phyloP scores from a whole-genome alignment of 2,329 filamentous ascomycete genomes.

The Emergomyces orientalis region DNA sequence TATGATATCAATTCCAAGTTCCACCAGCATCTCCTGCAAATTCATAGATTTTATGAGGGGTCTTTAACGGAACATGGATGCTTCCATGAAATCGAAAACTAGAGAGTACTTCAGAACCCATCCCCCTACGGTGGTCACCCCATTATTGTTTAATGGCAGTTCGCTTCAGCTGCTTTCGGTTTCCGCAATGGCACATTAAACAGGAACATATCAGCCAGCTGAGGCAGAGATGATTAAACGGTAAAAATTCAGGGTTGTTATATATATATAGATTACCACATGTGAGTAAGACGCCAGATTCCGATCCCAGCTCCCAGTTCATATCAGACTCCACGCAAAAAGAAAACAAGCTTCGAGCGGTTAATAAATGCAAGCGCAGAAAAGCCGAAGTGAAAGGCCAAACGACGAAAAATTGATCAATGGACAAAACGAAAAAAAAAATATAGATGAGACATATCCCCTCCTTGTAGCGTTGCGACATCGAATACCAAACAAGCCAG shows the following conservation, averaged over 20 bases:
- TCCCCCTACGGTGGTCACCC: neutral
- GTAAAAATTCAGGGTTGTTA: neutral
- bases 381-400: neutral
- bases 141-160: neutral
- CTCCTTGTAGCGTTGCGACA: neutral
- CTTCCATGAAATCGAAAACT: neutral
- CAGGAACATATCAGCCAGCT: neutral
- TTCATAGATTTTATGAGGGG: neutral
- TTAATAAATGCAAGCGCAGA: neutral
- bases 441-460: neutral
- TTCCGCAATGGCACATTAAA: neutral
- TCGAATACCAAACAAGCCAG: neutral
- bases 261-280: neutral
- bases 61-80: neutral
- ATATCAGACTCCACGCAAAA: neutral
- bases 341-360: neutral
- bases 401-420: neutral
- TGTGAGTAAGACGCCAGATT: neutral
- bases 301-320: neutral
- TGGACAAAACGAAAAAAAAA: neutral
- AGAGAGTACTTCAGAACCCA: neutral
- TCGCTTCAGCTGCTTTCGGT: neutral
- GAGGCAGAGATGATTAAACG: neutral
- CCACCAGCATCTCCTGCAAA: neutral
- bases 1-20: neutral